A percentile compares a stretch with the other conserved stretches of the same genome.
Evolutionary conservation across 1,139 yeast species (phyloP).

Genomic region (Schwanniomyces etchellsii): DNA sequence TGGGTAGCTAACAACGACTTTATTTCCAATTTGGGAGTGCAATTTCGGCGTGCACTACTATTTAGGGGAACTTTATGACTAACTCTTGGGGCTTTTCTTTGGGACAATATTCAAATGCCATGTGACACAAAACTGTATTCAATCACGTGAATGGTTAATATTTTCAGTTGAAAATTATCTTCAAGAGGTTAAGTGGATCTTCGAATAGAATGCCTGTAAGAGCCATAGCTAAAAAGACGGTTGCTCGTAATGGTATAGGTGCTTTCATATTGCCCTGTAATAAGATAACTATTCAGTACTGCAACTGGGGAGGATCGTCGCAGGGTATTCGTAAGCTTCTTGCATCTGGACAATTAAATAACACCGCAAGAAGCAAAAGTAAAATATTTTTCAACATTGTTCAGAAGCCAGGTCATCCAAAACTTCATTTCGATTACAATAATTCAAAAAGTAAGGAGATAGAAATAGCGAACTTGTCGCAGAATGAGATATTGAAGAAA

Average conservation of each 20-base stretch:
- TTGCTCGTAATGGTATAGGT: constrained; percentile 76
- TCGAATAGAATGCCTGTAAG: constrained; percentile 40
- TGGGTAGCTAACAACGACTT: too few relatives aligned
- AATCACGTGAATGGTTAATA: too few relatives aligned
- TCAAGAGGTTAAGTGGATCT: too few relatives aligned
- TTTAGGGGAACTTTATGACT: neutral
- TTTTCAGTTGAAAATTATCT: too few relatives aligned
- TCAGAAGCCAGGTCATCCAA: constrained; percentile 79
- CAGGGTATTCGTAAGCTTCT: constrained; percentile 73
- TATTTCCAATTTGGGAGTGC: too few relatives aligned
- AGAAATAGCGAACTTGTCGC: constrained; percentile 48
- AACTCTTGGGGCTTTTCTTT: neutral
- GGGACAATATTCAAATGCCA: neutral
- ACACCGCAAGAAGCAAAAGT: constrained; percentile 55
- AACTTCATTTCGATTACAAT: constrained; percentile 61
- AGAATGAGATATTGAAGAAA: constrained; percentile 55
- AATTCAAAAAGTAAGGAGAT: constrained; percentile 31
- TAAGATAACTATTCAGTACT: constrained; percentile 66
- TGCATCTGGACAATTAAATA: constrained; percentile 45
- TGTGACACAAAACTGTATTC: neutral
- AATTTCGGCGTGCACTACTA: too few relatives aligned
- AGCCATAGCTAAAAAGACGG: constrained; percentile 49
- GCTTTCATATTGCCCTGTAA: constrained; percentile 74
- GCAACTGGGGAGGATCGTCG: constrained; percentile 96
- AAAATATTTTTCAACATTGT: constrained; percentile 67